These are phyloP conservation scores for Geotrichum reessii DNA, from an alignment of 1,139 yeast species.

Conservation along the genomic window DNA sequence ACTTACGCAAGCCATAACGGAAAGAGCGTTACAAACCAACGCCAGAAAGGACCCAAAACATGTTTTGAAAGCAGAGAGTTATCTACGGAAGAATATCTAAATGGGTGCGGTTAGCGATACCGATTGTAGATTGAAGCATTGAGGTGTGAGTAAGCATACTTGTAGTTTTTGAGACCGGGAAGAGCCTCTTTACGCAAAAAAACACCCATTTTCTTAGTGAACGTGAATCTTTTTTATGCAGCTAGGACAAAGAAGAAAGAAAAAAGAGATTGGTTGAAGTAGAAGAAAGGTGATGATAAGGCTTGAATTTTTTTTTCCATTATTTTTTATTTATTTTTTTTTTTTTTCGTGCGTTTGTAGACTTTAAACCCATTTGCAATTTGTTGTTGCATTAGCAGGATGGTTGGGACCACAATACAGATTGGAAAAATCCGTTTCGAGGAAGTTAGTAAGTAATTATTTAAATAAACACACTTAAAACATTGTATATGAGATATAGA, in stretches of 20 bases:
- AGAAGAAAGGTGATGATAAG: neutral
- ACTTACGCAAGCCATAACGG: slow-evolving; percentile 72
- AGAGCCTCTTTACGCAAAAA: slow-evolving; percentile 60
- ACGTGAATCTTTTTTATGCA: neutral
- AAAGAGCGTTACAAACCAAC: slow-evolving; percentile 61
- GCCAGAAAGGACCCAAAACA: slow-evolving; percentile 69
- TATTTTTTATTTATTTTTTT: no score
- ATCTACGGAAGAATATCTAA: slow-evolving; percentile 64
- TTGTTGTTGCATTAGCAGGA: neutral
- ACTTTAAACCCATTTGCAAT: neutral
- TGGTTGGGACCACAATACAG: neutral
- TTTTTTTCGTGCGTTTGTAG: neutral
- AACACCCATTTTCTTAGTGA: slow-evolving; percentile 51
- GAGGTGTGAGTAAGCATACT: slow-evolving; percentile 44
- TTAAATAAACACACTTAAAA: neutral
- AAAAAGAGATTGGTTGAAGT: neutral
- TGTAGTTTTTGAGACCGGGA: slow-evolving; percentile 60
- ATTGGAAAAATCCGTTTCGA: neutral
- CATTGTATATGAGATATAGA: neutral
- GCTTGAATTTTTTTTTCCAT: no score
- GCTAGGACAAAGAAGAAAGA: neutral
- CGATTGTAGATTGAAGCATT: neutral
- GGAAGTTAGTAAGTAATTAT: neutral
- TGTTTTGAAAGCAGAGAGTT: slow-evolving; percentile 71
- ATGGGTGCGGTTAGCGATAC: neutral